These are phyloP conservation scores for Raffaelea albimanens DNA, from an alignment of 2,329 filamentous ascomycete species.

Conservation along the genomic window DNA sequence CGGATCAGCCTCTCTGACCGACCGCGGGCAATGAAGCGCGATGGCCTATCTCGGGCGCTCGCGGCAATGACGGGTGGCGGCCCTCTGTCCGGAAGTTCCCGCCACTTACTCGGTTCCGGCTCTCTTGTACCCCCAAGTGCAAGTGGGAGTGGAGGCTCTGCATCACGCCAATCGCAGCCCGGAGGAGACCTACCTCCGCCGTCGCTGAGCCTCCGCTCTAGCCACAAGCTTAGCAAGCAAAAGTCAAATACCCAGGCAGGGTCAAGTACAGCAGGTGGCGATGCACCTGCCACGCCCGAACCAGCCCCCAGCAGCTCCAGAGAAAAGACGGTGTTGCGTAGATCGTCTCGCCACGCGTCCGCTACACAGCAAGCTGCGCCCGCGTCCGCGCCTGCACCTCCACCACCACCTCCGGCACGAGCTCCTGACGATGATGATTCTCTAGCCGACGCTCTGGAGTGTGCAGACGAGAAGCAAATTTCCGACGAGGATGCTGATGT, in stretches of 20 bases:
- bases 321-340: constrained; percentile 50
- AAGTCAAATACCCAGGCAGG: constrained; percentile 16
- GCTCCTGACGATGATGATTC: constrained; percentile 51
- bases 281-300: constrained; percentile 32
- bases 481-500: constrained; percentile 63
- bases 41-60: constrained; percentile 56
- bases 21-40: constrained; percentile 51
- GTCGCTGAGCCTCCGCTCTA: constrained; percentile 18
- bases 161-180: background rate
- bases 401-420: constrained; percentile 36
- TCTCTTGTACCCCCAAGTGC: constrained; percentile 17
- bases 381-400: constrained; percentile 7
- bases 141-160: background rate
- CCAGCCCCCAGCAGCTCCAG: constrained; percentile 34
- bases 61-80: constrained; percentile 65
- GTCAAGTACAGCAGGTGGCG: constrained; percentile 14
- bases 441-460: constrained; percentile 68
- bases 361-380: background rate
- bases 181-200: background rate
- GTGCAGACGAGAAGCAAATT: constrained; percentile 82
- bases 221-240: constrained; percentile 35
- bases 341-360: constrained; percentile 48
- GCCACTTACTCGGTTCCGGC: constrained; percentile 13
- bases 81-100: constrained; percentile 33
- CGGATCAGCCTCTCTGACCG: constrained; percentile 76